Conservation (phyloP, 176 grass and related monocot genomes). For the Sorghum bicolor region Sorghum_bicolor_NCBIv3 NC_012871.2:74356001-74356500, state of each 20-base stretch:
- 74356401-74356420: background rate
- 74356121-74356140: background rate
- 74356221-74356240: background rate
- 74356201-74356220: background rate
- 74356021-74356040: background rate
- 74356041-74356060: background rate
- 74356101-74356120: background rate
- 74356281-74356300: background rate
- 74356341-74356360: background rate
- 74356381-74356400: background rate
- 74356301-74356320: background rate
- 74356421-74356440: background rate
- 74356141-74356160: slow-evolving; percentile 32
- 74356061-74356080: background rate
- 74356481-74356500: background rate
- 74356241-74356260: background rate
- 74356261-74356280: background rate
- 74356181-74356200: background rate
- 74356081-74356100: slow-evolving; percentile 12
- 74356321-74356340: background rate
- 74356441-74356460: background rate
- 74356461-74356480: background rate
- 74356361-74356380: background rate
- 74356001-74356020: background rate
- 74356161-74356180: background rate